These are phyloP conservation scores for Debaryomycetaceae sp. DNA, from an alignment of 1,139 yeast genomes.

Conservation along the genomic window DNA sequence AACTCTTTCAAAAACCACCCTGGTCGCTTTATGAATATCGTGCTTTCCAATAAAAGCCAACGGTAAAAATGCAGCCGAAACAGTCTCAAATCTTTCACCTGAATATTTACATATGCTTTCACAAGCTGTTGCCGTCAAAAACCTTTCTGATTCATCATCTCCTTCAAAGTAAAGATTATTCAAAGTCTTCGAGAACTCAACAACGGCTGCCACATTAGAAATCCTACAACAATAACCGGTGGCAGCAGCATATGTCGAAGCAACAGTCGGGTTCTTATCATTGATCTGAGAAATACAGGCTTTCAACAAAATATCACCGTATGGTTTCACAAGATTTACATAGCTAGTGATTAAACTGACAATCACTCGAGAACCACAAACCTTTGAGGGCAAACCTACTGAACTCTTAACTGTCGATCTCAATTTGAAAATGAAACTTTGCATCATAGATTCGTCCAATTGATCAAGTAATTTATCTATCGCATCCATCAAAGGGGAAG, in stretches of 20 bases:
- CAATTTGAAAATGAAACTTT: constrained; percentile 47
- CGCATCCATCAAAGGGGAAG: constrained; percentile 88
- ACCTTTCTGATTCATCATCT: constrained; percentile 46
- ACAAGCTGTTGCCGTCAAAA: constrained; percentile 59
- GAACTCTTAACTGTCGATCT: constrained; percentile 57
- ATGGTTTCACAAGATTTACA: constrained; percentile 50
- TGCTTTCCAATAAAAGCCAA: constrained; percentile 75
- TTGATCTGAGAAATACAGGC: constrained; percentile 57
- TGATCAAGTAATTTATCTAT: constrained; percentile 66
- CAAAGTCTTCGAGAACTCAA: constrained; percentile 53
- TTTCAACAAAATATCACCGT: constrained; percentile 60
- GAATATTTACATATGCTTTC: constrained; percentile 70
- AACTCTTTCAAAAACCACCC: constrained; percentile 52
- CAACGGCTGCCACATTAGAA: constrained; percentile 51
- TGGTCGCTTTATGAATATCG: constrained; percentile 51
- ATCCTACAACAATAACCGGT: constrained; percentile 77
- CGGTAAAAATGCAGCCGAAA: constrained; percentile 70
- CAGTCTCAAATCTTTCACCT: constrained; percentile 61
- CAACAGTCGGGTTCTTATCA: constrained; percentile 71
- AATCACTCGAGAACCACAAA: constrained; percentile 77
- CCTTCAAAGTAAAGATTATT: constrained; percentile 60
- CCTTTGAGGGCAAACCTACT: constrained; percentile 89
- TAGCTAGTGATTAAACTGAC: constrained; percentile 63
- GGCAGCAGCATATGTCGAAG: constrained; percentile 74
- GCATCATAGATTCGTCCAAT: constrained; percentile 52